phyloP scores from a whole-genome alignment of 805 yeast species.

The Pichia cabralensis region DNA sequence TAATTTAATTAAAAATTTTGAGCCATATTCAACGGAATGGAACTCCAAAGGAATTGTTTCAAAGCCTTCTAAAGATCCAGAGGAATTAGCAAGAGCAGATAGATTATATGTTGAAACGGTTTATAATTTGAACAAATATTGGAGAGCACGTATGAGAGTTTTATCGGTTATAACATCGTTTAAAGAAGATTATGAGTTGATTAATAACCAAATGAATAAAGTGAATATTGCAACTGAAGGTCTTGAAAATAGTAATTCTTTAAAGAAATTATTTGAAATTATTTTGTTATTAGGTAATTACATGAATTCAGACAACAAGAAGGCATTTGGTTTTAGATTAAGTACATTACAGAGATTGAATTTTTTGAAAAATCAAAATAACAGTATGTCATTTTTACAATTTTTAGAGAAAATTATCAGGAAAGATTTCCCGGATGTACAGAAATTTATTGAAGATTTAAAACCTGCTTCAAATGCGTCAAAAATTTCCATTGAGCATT shows the following conservation, averaged over 20 bases:
- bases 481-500: slow-evolving; percentile 73
- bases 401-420: slow-evolving; percentile 87
- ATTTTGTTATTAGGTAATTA: slow-evolving; percentile 89
- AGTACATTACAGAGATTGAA: slow-evolving; percentile 83
- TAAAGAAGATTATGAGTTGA: slow-evolving; percentile 69
- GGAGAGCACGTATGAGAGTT: slow-evolving; percentile 89
- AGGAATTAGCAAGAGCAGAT: slow-evolving; percentile 79
- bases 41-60: slow-evolving; percentile 26
- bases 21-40: slow-evolving; percentile 76
- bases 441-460: slow-evolving; percentile 66
- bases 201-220: slow-evolving; percentile 53
- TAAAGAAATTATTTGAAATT: slow-evolving; percentile 68
- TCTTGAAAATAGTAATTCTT: slow-evolving; percentile 53
- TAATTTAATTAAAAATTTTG: slow-evolving; percentile 57
- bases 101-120: slow-evolving; percentile 73
- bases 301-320: slow-evolving; percentile 90
- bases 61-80: slow-evolving; percentile 59
- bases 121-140: slow-evolving; percentile 76
- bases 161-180: slow-evolving; percentile 57
- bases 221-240: slow-evolving; percentile 68
- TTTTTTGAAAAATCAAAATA: slow-evolving; percentile 82
- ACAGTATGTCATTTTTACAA: slow-evolving; percentile 82
- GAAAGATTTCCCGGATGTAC: slow-evolving; percentile 69
- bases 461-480: slow-evolving; percentile 48
- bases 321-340: slow-evolving; percentile 86